Conservation (phyloP, 495 filamentous ascomycete species). For the Chlorociboria aeruginascens region DNA sequence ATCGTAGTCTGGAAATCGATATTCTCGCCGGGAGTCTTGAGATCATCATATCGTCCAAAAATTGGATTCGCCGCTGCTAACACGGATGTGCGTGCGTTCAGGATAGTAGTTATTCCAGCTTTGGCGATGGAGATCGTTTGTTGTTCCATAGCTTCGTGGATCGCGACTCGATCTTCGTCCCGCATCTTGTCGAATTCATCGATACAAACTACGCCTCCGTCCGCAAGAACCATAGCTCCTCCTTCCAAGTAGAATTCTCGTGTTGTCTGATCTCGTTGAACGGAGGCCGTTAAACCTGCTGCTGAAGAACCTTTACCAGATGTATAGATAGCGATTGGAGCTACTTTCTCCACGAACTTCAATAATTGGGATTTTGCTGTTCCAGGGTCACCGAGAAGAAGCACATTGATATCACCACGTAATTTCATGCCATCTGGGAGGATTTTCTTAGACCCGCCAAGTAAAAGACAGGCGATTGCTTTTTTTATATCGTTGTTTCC, state of each 20-base stretch:
- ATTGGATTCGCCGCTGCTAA: conserved; percentile 95
- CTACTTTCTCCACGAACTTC: conserved; percentile 94
- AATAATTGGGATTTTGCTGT: conserved; percentile 96
- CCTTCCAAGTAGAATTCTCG: conserved; percentile 98
- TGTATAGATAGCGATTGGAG: conserved; percentile 97
- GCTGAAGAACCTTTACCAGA: conserved; percentile 98
- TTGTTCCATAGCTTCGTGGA: conserved; percentile 99
- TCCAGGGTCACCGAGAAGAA: conserved; percentile 94
- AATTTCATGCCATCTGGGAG: conserved; percentile 97
- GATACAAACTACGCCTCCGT: conserved; percentile 97
- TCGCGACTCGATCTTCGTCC: conserved; percentile 95
- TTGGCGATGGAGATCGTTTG: conserved; percentile 99
- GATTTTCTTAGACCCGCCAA: conserved; percentile 97
- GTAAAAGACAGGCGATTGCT: conserved; percentile 87
- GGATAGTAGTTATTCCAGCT: conserved; percentile 95
- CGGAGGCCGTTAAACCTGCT: conserved; percentile 94
- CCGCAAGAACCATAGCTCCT: conserved; percentile 96
- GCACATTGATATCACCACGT: conserved; percentile 96
- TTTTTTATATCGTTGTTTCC: conserved; percentile 97
- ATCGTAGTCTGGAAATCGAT: conserved; percentile 99
- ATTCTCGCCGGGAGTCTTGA: conserved; percentile 96
- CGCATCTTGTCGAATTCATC: conserved; percentile 99
- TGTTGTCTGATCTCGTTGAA: conserved; percentile 82
- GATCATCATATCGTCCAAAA: conserved; percentile 94
- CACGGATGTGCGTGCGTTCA: conserved; percentile 92